phyloP scores from a whole-genome alignment of 2,329 filamentous ascomycete species.

The Colletotrichum acutatum region DNA sequence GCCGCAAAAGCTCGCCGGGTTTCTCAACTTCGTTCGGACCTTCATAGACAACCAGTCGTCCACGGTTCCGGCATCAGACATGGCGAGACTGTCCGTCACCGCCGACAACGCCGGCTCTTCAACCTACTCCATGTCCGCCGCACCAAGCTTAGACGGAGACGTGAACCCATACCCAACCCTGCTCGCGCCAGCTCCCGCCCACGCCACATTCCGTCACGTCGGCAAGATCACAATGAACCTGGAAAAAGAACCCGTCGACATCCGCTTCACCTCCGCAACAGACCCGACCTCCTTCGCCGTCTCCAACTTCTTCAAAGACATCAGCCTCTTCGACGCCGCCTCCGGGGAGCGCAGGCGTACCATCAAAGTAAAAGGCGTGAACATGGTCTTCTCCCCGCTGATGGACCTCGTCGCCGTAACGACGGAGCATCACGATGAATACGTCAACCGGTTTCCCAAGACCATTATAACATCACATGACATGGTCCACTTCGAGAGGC shows the following conservation, averaged over 20 bases:
- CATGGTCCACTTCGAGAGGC: constrained; percentile 19
- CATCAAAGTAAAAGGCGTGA: constrained; percentile 18
- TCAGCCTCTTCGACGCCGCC: constrained; percentile 22
- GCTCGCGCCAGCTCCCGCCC: background rate
- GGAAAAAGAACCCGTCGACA: constrained; percentile 22
- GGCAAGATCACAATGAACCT: constrained; percentile 23
- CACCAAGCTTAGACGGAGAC: background rate
- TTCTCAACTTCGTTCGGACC: constrained; percentile 5
- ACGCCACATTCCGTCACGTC: constrained; percentile 21
- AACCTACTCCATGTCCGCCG: background rate
- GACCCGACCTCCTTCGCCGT: constrained; percentile 22
- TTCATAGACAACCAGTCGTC: constrained; percentile 13
- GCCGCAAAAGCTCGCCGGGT: background rate
- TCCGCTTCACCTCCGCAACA: constrained; percentile 19
- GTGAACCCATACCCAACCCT: background rate
- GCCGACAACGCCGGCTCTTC: background rate
- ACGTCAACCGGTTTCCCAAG: background rate
- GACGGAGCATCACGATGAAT: constrained; percentile 20
- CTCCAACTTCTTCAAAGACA: constrained; percentile 21
- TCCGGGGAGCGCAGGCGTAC: background rate
- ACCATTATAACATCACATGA: constrained; percentile 18
- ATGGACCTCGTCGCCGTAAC: constrained; percentile 14
- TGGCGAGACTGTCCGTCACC: background rate
- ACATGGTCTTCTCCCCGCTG: constrained; percentile 24
- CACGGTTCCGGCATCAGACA: background rate